Evolutionary conservation across 805 yeast genomes (phyloP).

Genomic region (Kluyveromyces siamensis): DNA sequence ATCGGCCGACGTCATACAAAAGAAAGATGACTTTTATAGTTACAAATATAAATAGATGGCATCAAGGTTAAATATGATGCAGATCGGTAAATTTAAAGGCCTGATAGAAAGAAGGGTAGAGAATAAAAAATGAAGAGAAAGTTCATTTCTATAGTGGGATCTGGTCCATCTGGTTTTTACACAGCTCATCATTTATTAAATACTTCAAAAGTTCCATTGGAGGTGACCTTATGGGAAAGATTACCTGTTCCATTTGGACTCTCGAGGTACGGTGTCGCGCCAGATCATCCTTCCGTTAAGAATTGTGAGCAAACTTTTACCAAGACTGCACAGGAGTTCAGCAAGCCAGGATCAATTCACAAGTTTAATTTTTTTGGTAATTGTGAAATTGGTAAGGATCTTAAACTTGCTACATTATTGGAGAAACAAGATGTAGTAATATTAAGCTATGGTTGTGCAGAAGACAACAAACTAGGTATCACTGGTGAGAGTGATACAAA

Average conservation of each 20-base stretch:
- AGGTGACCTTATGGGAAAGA: conserved; percentile 72
- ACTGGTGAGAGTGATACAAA: conserved; percentile 47
- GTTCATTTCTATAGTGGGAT: conserved; percentile 70
- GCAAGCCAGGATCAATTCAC: conserved; percentile 19
- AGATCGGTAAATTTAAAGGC: too few relatives aligned
- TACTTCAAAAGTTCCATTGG: conserved; percentile 31
- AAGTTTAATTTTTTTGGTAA: conserved; percentile 62
- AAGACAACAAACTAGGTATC: conserved; percentile 40
- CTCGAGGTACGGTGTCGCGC: conserved; percentile 94
- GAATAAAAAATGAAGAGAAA: background rate
- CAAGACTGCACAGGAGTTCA: conserved; percentile 31
- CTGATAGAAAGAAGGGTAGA: background rate
- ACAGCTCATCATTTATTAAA: conserved; percentile 68
- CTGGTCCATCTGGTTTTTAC: conserved; percentile 96
- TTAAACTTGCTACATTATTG: conserved; percentile 41
- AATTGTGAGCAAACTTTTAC: conserved; percentile 64
- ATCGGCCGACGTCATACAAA: too few relatives aligned
- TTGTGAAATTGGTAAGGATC: conserved; percentile 54
- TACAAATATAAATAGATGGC: too few relatives aligned
- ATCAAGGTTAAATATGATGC: too few relatives aligned
- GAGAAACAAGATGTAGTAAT: conserved; percentile 63
- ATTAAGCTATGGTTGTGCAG: conserved; percentile 76
- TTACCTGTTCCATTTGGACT: conserved; percentile 88
- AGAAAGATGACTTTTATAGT: too few relatives aligned
- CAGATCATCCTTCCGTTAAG: conserved; percentile 97